phyloP scores from a whole-genome alignment of 2,329 filamentous ascomycete genomes.

The Malbranchea zuffiana region DNA sequence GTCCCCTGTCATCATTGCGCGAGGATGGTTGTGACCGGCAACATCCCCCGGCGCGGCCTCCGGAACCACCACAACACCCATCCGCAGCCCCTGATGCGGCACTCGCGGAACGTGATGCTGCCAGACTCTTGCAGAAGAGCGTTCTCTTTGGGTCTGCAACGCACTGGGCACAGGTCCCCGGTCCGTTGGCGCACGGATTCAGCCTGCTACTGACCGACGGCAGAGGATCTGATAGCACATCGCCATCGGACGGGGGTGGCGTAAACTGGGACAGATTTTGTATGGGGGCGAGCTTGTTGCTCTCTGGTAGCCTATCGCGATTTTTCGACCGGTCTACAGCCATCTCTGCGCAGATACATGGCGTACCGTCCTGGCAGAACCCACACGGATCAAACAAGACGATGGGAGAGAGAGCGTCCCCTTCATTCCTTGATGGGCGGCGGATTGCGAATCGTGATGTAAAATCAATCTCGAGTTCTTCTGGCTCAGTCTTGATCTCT shows the following conservation, averaged over 20 bases:
- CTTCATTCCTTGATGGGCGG: constrained; percentile 22
- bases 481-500: constrained; percentile 36
- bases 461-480: constrained; percentile 60
- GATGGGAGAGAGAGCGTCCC: constrained; percentile 25
- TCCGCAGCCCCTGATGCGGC: constrained; percentile 18
- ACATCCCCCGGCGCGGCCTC: constrained; percentile 50
- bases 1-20: constrained; percentile 18
- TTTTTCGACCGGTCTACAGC: constrained; percentile 33
- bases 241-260: constrained; percentile 44
- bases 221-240: constrained; percentile 44
- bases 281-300: constrained; percentile 35
- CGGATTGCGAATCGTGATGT: constrained; percentile 52
- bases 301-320: constrained; percentile 36
- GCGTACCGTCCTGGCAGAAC: constrained; percentile 72
- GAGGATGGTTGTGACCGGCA: constrained; percentile 39
- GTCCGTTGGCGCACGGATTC: constrained; percentile 51
- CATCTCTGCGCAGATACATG: constrained; percentile 69
- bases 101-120: constrained; percentile 44
- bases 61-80: constrained; percentile 48
- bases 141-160: constrained; percentile 66
- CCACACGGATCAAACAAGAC: constrained; percentile 60
- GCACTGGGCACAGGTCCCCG: constrained; percentile 70
- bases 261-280: constrained; percentile 41
- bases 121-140: constrained; percentile 71
- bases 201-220: constrained; percentile 25